A percentile compares a stretch with the other conserved stretches of the same genome.
These are phyloP conservation scores for Kurtzmaniella quercitrusa DNA, from an alignment of 1,139 yeast species.

Conservation along the genomic window DNA sequence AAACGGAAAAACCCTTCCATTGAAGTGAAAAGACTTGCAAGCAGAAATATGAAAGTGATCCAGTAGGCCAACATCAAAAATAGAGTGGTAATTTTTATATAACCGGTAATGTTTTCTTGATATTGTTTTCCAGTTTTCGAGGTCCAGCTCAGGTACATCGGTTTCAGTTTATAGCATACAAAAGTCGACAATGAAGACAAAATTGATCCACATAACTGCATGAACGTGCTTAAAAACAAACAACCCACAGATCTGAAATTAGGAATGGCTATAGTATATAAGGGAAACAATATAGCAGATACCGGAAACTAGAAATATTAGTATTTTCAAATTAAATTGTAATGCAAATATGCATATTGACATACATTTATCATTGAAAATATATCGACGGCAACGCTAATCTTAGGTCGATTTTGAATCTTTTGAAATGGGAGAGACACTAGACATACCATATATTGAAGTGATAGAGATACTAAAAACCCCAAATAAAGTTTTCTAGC, in stretches of 20 bases:
- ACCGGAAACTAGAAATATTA: constrained; percentile 20
- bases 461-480: constrained; percentile 17
- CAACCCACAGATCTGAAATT: constrained; percentile 15
- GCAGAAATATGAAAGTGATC: constrained; percentile 8
- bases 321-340: not conserved
- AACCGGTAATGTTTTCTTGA: constrained; percentile 25
- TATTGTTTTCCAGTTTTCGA: constrained; percentile 11
- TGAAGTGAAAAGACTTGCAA: not conserved
- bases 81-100: constrained; percentile 15
- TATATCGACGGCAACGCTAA: constrained; percentile 24
- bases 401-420: constrained; percentile 36
- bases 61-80: constrained; percentile 10
- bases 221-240: constrained; percentile 10
- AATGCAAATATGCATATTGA: not conserved
- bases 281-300: constrained; percentile 20
- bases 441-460: constrained; percentile 32
- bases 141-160: constrained; percentile 26
- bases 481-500: constrained; percentile 1
- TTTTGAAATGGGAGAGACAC: constrained; percentile 39
- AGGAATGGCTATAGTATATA: constrained; percentile 19
- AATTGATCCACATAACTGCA: constrained; percentile 21
- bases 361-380: constrained; percentile 29
- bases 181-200: constrained; percentile 19
- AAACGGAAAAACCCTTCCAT: constrained; percentile 10
- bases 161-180: constrained; percentile 16